Percentiles rank a stretch among this genome's conserved stretches.
phyloP scores from a whole-genome alignment of 768 basidiomycete species.

The Agaricus subrufescens region DNA sequence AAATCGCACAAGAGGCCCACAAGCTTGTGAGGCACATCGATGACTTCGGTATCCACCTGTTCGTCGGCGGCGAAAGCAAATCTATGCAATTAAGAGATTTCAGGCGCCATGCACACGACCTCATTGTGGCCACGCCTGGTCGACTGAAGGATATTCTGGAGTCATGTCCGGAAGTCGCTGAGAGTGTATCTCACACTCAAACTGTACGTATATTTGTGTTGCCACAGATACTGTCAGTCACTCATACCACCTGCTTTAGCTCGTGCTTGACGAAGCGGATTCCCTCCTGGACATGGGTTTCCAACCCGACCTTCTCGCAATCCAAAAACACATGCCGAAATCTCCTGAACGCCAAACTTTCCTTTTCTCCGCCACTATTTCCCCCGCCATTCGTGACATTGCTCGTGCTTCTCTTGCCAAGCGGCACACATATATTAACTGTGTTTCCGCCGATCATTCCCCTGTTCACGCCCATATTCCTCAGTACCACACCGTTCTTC shows the following conservation, averaged over 20 bases:
- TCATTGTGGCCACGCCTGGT: slow-evolving; percentile 90
- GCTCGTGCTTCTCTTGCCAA: slow-evolving; percentile 54
- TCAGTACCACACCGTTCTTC: slow-evolving; percentile 78
- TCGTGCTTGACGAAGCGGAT: slow-evolving; percentile 92
- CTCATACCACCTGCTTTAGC: slow-evolving; percentile 31
- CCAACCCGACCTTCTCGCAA: slow-evolving; percentile 77
- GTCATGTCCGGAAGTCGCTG: slow-evolving; percentile 49
- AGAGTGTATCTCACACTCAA: slow-evolving; percentile 48
- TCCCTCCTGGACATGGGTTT: slow-evolving; percentile 91
- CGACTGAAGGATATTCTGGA: slow-evolving; percentile 71
- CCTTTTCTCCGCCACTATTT: slow-evolving; percentile 88
- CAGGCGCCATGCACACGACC: slow-evolving; percentile 60
- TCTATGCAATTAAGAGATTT: slow-evolving; percentile 63
- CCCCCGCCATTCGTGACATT: slow-evolving; percentile 64
- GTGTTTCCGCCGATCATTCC: slow-evolving; percentile 53
- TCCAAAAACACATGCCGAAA: slow-evolving; percentile 57
- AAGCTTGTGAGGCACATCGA: slow-evolving; percentile 57
- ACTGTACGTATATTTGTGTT: slow-evolving; percentile 41
- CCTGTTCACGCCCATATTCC: slow-evolving; percentile 73
- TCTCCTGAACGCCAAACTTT: slow-evolving; percentile 78
- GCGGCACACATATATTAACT: slow-evolving; percentile 71
- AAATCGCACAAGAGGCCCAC: slow-evolving; percentile 81
- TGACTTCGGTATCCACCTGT: slow-evolving; percentile 64
- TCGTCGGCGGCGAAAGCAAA: slow-evolving; percentile 76
- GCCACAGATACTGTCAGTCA: background rate